Base-by-base conservation (phyloP, 2,329 filamentous ascomycete genomes). In the Bipolaris zeicola region DNA sequence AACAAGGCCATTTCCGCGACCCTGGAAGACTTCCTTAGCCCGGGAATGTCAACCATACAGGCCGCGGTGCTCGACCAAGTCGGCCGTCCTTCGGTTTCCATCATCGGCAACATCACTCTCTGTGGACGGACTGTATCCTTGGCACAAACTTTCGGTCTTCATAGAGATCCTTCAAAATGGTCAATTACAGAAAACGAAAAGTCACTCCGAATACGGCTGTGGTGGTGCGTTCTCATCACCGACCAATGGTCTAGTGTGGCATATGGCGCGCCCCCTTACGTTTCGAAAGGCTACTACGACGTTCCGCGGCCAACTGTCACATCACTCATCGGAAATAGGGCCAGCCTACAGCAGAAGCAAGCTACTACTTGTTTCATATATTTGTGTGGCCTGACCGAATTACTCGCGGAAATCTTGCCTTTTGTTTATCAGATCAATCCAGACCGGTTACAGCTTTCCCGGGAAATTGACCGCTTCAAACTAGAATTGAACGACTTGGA, bases 191-290 rank as follows among this genome's bases (percentile, higher is more conserved):
- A 76, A 1, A 72, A 76, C 33, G 83, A 85, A 59, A 85, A 83
- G 61, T 76, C 79, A 7, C 71, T 82, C 14, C 77, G 83, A 6
- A 80, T 82, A 28, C 79, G 81, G 2, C 68, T 83, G 3, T 85
- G 83, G 81, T 85, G 83, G 83, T 82, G 80, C 5, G 80, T 85
- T 2, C 74, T 85, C 2, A 82, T 85, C 37, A 82, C 83, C 54
- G 83, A 85, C 67, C 78, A 82, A 38, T 86, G 83, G 82, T 79
- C 82, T 51, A 84, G 82, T 61, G 80, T 84, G 50, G 82, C 81
- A 4, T 83, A 85, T 62, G 83, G 83, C 4, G 80, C 82, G 2
- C 83, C 83, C 18, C 81, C 83, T 3, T 80, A 83, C 47, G 81
- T 85, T 10, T 74, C 78, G 3, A 80, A 80, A 55, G 78, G 79